Base-by-base conservation (phyloP, 306 rosid species). In the Dalbergia oliveri region DNA sequence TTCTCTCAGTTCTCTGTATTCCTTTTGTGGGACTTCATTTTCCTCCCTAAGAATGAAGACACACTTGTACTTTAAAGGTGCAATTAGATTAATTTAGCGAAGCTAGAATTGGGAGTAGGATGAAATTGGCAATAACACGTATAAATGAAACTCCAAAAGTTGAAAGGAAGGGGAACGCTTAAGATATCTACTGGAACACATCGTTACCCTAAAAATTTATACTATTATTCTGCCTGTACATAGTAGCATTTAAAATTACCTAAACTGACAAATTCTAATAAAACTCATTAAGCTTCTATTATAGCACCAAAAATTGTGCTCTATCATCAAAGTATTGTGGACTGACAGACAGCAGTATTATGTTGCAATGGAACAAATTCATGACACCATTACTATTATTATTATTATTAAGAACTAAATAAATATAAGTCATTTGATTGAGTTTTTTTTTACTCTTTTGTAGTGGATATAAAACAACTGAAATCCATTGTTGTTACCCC, bases 11-110 rank as follows among this genome's bases (percentile, higher is more conserved):
- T 63, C 7, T 39, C 14, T 18, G 26, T 41, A 39, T 74, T 74
- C 10, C 79, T 74, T 74, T 74, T 73, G 23, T 26, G 59, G 44
- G 79, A 59, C 45, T 60, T 60, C 31, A 14, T 45, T 75, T 75
- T 75, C 60, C 33, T 60, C 47, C 13, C 10, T 5, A 50, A 14
- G 1, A 13, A 50, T 13, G 26, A 60, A 41, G 26, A 18, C 58
- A 73, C 19, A 41, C 3, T 39, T 73, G 54, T 64, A 73, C 31
- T 57, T 19, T 37, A 37, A 41, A 72, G 59, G 43, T 53, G 16
- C n/a, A 34, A 71, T 34, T 71, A 51, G 62, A 53, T 71, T n/a
- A 69, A 50, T 71, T 41, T 73, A 73, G 78, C 44, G 4, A 14
- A 59, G 69, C 23, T 73, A 23, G 44, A 73, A 41, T 31, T 61